Evolutionary conservation across 306 rosid genomes (phyloP).

Genomic region (Potentilla sterilis): DNA sequence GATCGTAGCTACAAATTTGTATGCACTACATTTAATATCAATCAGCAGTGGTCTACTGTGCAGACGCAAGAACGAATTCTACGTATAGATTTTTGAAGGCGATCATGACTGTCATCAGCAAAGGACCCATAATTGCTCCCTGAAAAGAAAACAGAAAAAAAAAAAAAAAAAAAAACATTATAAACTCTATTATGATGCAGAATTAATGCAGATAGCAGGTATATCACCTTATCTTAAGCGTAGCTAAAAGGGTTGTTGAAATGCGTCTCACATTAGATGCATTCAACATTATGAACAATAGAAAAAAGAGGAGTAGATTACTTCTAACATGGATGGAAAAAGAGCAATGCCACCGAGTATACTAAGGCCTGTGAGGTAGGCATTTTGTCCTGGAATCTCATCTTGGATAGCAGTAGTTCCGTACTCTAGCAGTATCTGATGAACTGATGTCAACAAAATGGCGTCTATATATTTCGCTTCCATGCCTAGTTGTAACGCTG

Average conservation of each 20-base stretch:
- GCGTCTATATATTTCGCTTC: slow-evolving; percentile 37
- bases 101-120: no score
- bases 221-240: no score
- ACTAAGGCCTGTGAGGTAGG: slow-evolving; percentile 43
- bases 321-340: slow-evolving; percentile 37
- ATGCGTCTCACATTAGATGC: not conserved
- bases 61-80: no score
- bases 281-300: not conserved
- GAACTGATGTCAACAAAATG: slow-evolving; percentile 29
- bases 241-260: not conserved
- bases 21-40: no score
- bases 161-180: no score
- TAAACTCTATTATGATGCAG: no score
- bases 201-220: no score
- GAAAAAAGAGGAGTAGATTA: not conserved
- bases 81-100: no score
- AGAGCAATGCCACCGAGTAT: slow-evolving; percentile 43
- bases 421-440: slow-evolving; percentile 37
- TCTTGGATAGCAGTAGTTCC: slow-evolving; percentile 39
- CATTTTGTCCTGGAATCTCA: slow-evolving; percentile 44
- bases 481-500: slow-evolving; percentile 33
- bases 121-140: no score
- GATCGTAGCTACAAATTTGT: no score
- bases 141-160: no score
- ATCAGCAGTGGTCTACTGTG: no score